These are phyloP conservation scores for Sphaerulina vaccinii DNA, from an alignment of 2,329 filamentous ascomycete species.

Conservation along the genomic window DNA sequence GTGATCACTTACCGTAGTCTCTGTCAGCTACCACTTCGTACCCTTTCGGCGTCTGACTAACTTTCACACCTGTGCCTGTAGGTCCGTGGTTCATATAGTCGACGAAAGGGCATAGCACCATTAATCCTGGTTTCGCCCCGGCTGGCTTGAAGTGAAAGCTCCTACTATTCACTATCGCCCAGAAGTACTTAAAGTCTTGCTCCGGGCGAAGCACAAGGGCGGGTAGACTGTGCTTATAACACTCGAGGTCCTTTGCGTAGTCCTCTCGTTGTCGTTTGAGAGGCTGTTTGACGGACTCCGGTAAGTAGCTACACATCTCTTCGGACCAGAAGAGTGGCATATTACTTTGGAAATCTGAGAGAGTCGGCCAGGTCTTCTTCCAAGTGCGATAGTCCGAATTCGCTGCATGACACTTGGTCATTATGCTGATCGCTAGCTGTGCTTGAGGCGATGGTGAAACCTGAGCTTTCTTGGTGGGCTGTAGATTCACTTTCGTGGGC, in stretches of 20 bases:
- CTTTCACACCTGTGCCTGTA: constrained; percentile 48
- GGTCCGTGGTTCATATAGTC: constrained; percentile 66
- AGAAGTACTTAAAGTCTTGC: constrained; percentile 54
- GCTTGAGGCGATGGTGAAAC: constrained; percentile 53
- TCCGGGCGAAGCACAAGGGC: constrained; percentile 35
- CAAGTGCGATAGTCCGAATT: constrained; percentile 22
- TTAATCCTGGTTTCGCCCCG: constrained; percentile 55
- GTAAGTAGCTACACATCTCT: constrained; percentile 42
- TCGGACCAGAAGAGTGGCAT: constrained; percentile 58
- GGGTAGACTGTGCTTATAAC: background rate
- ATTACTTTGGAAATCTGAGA: constrained; percentile 57
- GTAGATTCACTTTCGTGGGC: constrained; percentile 39
- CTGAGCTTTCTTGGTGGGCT: background rate
- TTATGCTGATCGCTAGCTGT: constrained; percentile 58
- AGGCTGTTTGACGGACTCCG: constrained; percentile 37
- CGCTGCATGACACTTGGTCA: constrained; percentile 19
- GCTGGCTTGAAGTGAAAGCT: constrained; percentile 58
- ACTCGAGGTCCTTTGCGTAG: constrained; percentile 28
- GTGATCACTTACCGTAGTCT: constrained; percentile 45
- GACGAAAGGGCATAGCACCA: constrained; percentile 69
- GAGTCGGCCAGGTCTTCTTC: constrained; percentile 56
- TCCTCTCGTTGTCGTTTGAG: constrained; percentile 35
- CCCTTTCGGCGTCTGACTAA: constrained; percentile 50
- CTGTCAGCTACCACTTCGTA: constrained; percentile 57
- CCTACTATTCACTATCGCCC: constrained; percentile 61